Evolutionary conservation across 139 green algal species (phyloP).

Genomic region (Monoraphidium neglectum): DNA sequence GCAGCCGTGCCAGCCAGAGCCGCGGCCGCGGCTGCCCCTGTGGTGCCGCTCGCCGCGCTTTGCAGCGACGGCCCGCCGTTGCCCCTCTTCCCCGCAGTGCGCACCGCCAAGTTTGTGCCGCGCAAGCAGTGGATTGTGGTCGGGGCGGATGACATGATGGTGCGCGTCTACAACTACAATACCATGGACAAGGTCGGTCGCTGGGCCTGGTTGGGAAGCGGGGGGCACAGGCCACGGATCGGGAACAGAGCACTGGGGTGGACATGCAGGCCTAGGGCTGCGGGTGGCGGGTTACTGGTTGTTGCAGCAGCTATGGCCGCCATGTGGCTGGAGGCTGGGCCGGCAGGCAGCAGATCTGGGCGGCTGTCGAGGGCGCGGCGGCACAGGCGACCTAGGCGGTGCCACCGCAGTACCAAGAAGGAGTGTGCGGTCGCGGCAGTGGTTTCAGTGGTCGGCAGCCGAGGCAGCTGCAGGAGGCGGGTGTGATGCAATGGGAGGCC

Average conservation of each 20-base stretch:
- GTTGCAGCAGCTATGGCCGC: neutral
- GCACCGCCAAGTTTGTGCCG: slow-evolving; percentile 94
- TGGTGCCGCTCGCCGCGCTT: neutral
- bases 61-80: too few species aligned
- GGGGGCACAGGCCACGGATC: neutral
- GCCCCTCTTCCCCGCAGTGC: slow-evolving; percentile 60
- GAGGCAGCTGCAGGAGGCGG: too few species aligned
- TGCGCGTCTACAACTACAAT: slow-evolving; percentile 99
- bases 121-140: slow-evolving; percentile 97
- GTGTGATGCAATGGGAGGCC: too few species aligned
- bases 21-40: neutral
- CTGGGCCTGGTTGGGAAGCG: neutral
- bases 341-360: too few species aligned
- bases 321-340: too few species aligned
- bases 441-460: too few species aligned
- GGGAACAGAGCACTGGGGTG: neutral
- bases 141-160: slow-evolving; percentile 97
- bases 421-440: too few species aligned
- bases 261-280: too few species aligned
- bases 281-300: too few species aligned
- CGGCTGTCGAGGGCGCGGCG: too few species aligned
- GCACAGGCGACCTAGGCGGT: too few species aligned
- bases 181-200: slow-evolving; percentile 95
- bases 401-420: too few species aligned
- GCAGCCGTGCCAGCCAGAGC: neutral